Evolutionary conservation across 2,329 filamentous ascomycete genomes (phyloP), one percentile per base, ranked within the genome.

Genomic region (Diplodia corticola): DNA sequence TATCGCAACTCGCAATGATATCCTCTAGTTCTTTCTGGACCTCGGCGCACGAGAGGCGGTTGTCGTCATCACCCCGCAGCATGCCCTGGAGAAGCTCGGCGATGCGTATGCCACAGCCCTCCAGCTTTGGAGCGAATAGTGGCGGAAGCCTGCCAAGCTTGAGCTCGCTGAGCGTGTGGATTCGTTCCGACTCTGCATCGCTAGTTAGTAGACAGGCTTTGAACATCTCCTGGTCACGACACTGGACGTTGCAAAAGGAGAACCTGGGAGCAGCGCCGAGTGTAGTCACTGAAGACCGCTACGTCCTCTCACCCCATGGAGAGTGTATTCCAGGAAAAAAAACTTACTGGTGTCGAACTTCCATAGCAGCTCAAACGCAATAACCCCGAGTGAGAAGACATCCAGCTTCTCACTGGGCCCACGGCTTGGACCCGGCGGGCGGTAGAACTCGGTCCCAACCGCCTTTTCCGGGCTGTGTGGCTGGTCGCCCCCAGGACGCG

Each of bases 371-470:
- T 91, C 88, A 50, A 89, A 86, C 0, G 86, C 77, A 33, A 89
- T 85, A 12, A 89, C 82, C 0, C 87, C 88, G 1, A 89, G 76
- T 0, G 86, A 84, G 70, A 85, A 89, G 0, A 89, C 79, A 68
- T 90, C 88, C 1, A 88, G 74, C 64, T 85, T 86, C 66, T 84
- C 82, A 71, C 80, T 83, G 48, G 79, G 68, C 68, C 35, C 68
- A 20, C 35, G 46, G 10, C 48, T 71, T 54, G 69, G 68, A 5
- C 73, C 72, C 0, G 82, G 80, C 2, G 87, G 88, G 5, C 85
- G 83, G 70, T 90, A 89, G 67, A 88, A 84, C 66, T 86, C 83
- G 0, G 88, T 89, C 0, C 87, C 87, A 2, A 88, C 85, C 0
- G 82, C 80, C 54, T 81, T 83, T 37, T 72, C 71, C 17, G 73